Conservation (phyloP, 2,329 filamentous ascomycete species). For the Botrytis porri region DNA sequence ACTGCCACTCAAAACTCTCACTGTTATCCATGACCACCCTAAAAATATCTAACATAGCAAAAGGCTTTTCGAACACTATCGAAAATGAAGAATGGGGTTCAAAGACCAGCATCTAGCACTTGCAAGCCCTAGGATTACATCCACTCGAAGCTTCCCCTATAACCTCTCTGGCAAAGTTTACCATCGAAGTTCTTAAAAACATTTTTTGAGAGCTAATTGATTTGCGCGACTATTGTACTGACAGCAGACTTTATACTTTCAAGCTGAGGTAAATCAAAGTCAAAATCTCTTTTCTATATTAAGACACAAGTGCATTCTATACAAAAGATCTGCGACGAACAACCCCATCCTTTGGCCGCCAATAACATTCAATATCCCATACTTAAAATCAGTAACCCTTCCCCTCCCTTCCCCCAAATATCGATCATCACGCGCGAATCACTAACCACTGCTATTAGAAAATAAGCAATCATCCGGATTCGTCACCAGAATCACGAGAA, state of each 20-base stretch:
- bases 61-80: neutral
- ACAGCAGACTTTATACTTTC: neutral
- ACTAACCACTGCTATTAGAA: neutral
- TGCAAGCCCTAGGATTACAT: neutral
- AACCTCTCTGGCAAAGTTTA: neutral
- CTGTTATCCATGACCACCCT: neutral
- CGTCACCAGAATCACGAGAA: neutral
- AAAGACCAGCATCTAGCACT: neutral
- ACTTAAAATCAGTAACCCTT: neutral
- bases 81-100: neutral
- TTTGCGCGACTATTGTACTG: neutral
- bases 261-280: neutral
- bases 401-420: too few species aligned
- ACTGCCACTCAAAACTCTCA: neutral
- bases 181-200: accelerated
- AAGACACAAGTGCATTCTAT: neutral
- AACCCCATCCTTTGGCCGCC: too few species aligned
- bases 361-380: neutral
- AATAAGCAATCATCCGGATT: neutral
- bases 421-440: neutral
- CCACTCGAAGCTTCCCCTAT: accelerated
- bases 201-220: accelerated
- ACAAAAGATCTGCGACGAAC: neutral
- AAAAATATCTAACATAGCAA: neutral
- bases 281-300: neutral